Evolutionary conservation across 2,329 filamentous ascomycete genomes (phyloP).

Genomic region (Paecilomyces dactylethromorphus): DNA sequence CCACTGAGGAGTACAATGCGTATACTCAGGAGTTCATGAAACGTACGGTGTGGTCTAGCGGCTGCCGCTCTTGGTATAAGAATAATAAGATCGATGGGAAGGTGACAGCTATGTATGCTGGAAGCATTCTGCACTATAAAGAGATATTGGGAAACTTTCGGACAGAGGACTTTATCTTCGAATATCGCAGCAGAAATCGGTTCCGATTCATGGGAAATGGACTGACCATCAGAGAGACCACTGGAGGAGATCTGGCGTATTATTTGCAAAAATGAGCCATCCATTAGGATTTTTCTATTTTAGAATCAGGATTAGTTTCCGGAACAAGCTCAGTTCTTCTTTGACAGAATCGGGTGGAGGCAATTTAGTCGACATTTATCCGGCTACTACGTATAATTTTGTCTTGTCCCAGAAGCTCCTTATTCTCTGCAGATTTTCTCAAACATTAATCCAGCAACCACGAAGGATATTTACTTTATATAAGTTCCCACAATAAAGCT

Average conservation of each 20-base stretch:
- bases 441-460: neutral
- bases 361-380: too few species aligned
- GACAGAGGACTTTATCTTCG: constrained; percentile 15
- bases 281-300: neutral
- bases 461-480: neutral
- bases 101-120: constrained; percentile 10
- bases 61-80: constrained; percentile 25
- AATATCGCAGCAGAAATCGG: constrained; percentile 11
- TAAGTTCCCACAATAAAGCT: neutral
- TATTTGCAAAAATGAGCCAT: constrained; percentile 7
- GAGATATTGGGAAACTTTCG: constrained; percentile 12
- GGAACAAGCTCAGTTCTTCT: too few species aligned
- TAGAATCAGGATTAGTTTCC: neutral
- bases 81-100: constrained; percentile 15
- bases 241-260: constrained; percentile 24
- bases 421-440: too few species aligned
- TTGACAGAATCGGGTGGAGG: too few species aligned
- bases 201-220: constrained; percentile 15
- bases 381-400: too few species aligned
- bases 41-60: constrained; percentile 20
- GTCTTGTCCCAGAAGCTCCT: too few species aligned
- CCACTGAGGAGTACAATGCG: constrained; percentile 26
- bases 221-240: constrained; percentile 26
- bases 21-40: constrained; percentile 27
- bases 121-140: constrained; percentile 10